Base-by-base conservation (phyloP, 1,284 basidiomycete genomes). In the Ceratobasidium sp. region DNA sequence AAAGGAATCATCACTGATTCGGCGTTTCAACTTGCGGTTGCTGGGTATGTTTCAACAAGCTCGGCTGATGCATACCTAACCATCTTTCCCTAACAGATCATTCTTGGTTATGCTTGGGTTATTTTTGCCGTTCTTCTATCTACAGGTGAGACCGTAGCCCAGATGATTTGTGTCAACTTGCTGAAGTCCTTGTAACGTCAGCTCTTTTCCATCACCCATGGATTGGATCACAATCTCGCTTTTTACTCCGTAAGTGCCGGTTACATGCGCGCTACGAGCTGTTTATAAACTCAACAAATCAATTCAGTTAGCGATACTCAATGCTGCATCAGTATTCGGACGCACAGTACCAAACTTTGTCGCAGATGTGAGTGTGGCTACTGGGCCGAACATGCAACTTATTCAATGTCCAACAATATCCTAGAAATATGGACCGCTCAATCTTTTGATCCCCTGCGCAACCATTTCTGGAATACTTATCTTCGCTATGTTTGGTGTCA, bases 401-500 rank as follows among this genome's bases (percentile, higher is more conserved):
- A 50, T 46, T 50, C 32, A 67, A 34, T 23, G 50, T 1, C 26
- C 26, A 26, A 12, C 23, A n/a, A n/a, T n/a, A 23, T 67, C 34
- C 30, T 36, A 73, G 65, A 73, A 73, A 70, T 57, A 43, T 48
- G 72, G 72, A 12, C 65, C 65, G 9, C 55, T 70, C 50, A 73
- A 69, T 53, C 58, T 73, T 18, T 36, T 73, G 32, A 73, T 73
- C 32, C 65, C 72, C 26, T 53, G 50, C 30, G 34, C 72, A 8
- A 32, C 58, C 26, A 62, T 70, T 8, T 36, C 58, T 14, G 72
- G 65, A 30, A 46, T 43, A 0, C 50, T 73, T 6, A 57, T 73
- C 0, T 73, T 73, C 23, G 58, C 72, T 46, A 64, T 73, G 45
- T 52, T 73, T 46, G 72, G 72, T 21, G 65, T 72, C 26, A 74